Percentiles rank a stretch among this genome's conserved stretches.
Evolutionary conservation across 306 rosid species (phyloP).

Genomic region (Abrus pulchellus): DNA sequence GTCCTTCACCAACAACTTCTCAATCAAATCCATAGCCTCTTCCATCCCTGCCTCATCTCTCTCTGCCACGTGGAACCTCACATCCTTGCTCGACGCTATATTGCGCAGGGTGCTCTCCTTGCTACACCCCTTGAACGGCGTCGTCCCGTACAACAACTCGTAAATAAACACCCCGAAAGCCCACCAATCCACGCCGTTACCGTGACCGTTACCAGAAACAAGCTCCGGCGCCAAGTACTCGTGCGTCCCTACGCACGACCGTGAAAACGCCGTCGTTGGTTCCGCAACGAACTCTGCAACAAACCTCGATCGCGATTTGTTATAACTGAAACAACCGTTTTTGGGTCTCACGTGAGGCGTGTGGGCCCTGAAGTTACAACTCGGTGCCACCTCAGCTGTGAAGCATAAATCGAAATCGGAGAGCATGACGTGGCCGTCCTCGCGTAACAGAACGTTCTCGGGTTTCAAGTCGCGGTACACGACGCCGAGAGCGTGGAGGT

Average conservation of each 20-base stretch:
- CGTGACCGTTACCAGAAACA: constrained; percentile 77
- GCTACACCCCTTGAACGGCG: constrained; percentile 84
- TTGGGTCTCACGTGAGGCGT: neutral
- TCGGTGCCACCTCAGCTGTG: constrained; percentile 71
- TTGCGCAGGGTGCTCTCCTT: constrained; percentile 81
- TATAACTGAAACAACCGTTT: constrained; percentile 50
- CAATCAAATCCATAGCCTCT: constrained; percentile 75
- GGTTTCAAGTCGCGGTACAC: constrained; percentile 90
- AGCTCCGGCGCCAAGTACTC: constrained; percentile 93
- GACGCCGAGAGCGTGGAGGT: constrained; percentile 82
- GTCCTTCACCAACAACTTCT: constrained; percentile 72
- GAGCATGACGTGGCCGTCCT: constrained; percentile 94
- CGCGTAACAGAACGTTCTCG: constrained; percentile 81
- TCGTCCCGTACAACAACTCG: constrained; percentile 76
- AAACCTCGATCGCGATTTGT: neutral
- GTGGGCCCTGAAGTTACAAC: constrained; percentile 30
- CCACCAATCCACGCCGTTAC: constrained; percentile 98
- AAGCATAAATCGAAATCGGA: constrained; percentile 91
- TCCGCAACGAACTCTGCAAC: constrained; percentile 80
- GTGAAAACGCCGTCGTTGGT: constrained; percentile 78
- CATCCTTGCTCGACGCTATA: constrained; percentile 64
- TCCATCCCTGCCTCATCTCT: constrained; percentile 58
- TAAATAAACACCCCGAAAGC: constrained; percentile 83
- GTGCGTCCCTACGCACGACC: constrained; percentile 90
- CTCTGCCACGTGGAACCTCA: constrained; percentile 58